These are phyloP conservation scores for Elongisporangium undulatum DNA, from an alignment of 352 stramenopile genomes.

Conservation along the genomic window DNA sequence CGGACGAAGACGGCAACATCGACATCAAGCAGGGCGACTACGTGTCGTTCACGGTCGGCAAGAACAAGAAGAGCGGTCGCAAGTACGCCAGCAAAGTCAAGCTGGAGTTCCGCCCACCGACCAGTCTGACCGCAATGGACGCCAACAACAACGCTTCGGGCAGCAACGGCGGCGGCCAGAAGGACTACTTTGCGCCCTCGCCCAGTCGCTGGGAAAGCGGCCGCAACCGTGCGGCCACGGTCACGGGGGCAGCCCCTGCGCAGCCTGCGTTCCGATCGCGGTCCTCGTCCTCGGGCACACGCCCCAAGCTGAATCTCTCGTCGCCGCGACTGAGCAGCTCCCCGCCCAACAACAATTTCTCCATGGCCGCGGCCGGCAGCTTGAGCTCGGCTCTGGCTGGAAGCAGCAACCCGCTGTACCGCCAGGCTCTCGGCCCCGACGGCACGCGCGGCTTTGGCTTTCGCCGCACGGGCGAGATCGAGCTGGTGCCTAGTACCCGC, in stretches of 20 bases:
- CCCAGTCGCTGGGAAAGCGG: slow-evolving; percentile 43
- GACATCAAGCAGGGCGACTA: slow-evolving; percentile 85
- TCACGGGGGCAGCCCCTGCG: slow-evolving; percentile 28
- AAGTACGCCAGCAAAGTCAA: slow-evolving; percentile 89
- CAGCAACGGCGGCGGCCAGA: slow-evolving; percentile 35
- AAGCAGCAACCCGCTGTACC: slow-evolving; percentile 59
- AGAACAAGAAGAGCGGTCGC: slow-evolving; percentile 88
- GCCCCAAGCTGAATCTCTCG: slow-evolving; percentile 54
- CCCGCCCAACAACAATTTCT: slow-evolving; percentile 28
- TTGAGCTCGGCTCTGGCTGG: slow-evolving; percentile 24
- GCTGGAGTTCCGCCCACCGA: slow-evolving; percentile 79
- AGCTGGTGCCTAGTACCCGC: slow-evolving; percentile 43
- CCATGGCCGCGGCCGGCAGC: slow-evolving; percentile 11
- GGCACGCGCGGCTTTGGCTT: slow-evolving; percentile 78
- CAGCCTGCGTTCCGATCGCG: slow-evolving; percentile 42
- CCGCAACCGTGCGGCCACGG: slow-evolving; percentile 52
- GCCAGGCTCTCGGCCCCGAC: slow-evolving; percentile 72
- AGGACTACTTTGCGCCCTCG: slow-evolving; percentile 55
- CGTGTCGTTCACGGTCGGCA: slow-evolving; percentile 85
- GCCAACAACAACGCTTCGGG: slow-evolving; percentile 11
- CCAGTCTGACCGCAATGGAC: slow-evolving; percentile 36
- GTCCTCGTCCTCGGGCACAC: slow-evolving; percentile 55
- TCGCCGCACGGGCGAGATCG: slow-evolving; percentile 55
- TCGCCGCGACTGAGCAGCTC: slow-evolving; percentile 56
- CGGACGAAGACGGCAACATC: slow-evolving; percentile 81